These are phyloP conservation scores for Cutaneotrichosporon daszewskae DNA, from an alignment of 1,284 basidiomycete species.

Conservation along the genomic window DNA sequence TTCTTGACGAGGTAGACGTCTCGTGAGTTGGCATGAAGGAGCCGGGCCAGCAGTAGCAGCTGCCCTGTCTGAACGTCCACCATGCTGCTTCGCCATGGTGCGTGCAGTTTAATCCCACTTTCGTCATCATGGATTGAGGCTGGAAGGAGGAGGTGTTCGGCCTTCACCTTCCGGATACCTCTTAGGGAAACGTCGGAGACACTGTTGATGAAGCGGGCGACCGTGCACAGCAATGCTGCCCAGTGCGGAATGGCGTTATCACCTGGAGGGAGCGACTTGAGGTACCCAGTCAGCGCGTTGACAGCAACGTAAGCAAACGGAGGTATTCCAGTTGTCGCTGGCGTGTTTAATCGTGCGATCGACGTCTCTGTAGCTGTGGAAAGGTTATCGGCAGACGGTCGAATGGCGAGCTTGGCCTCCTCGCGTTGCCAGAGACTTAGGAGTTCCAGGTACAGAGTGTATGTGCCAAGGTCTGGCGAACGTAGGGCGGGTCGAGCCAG, in stretches of 20 bases:
- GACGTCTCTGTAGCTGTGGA: conserved; percentile 52
- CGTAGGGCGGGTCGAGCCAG: too few relatives aligned
- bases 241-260: conserved; percentile 54
- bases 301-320: conserved; percentile 62
- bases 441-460: conserved; percentile 56
- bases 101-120: conserved; percentile 48
- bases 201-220: conserved; percentile 58
- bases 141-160: conserved; percentile 65
- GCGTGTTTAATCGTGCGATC: conserved; percentile 55
- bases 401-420: conserved; percentile 58
- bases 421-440: conserved; percentile 68
- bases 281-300: conserved; percentile 64
- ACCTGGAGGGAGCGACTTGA: conserved; percentile 56
- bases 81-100: conserved; percentile 53
- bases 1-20: conserved; percentile 68
- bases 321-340: conserved; percentile 56
- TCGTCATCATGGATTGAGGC: conserved; percentile 51
- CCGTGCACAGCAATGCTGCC: conserved; percentile 55
- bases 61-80: conserved; percentile 66
- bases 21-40: conserved; percentile 63
- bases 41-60: conserved; percentile 61
- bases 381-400: conserved; percentile 59
- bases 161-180: conserved; percentile 66
- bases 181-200: conserved; percentile 67
- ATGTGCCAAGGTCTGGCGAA: conserved; percentile 54